These are phyloP conservation scores for Eucalyptus sp. DNA, from an alignment of 345 rosid species.

Conservation along the genomic window DNA sequence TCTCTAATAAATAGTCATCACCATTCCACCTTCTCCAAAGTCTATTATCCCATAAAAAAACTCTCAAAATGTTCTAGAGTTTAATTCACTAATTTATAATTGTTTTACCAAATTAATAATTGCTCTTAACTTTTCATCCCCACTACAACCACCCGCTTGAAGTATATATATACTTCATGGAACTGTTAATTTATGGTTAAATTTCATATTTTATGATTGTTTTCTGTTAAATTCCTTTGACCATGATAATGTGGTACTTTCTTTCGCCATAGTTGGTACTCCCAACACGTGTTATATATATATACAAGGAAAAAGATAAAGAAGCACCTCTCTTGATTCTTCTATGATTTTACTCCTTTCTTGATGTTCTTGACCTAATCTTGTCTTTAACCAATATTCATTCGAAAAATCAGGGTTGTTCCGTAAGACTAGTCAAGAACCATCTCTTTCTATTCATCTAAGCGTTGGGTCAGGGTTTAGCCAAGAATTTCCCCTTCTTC, in stretches of 20 bases:
- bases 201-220: too few relatives aligned
- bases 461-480: neutral
- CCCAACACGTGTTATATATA: neutral
- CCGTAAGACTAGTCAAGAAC: neutral
- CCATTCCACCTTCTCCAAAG: neutral
- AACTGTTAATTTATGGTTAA: neutral
- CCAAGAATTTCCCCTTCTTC: neutral
- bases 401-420: neutral
- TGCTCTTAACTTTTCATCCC: neutral
- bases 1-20: neutral
- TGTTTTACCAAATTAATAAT: neutral
- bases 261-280: neutral
- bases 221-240: neutral
- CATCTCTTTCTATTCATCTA: neutral
- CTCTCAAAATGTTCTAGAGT: neutral
- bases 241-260: neutral
- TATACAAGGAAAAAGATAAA: too few relatives aligned
- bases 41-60: too few relatives aligned
- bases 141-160: too few relatives aligned
- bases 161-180: neutral
- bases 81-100: too few relatives aligned
- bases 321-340: neutral
- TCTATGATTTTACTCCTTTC: neutral
- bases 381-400: neutral
- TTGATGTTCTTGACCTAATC: neutral